These are phyloP conservation scores for Brassica nigra DNA, from an alignment of 345 rosid species.

Conservation along the genomic window DNA sequence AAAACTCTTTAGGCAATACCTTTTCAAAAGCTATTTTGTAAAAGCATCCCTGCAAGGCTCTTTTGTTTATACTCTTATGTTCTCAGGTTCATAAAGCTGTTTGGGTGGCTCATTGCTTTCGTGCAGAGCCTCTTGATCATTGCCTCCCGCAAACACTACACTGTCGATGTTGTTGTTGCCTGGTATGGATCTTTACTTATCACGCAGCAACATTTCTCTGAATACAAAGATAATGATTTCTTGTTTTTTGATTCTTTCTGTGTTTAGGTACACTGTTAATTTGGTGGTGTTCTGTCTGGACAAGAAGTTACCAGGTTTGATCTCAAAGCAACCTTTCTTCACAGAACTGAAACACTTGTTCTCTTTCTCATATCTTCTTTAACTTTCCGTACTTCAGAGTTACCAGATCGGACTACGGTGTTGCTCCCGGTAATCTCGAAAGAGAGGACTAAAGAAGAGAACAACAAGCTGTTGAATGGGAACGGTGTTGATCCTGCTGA, in stretches of 20 bases:
- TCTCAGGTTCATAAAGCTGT: constrained; percentile 80
- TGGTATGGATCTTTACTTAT: constrained; percentile 49
- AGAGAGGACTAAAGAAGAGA: constrained; percentile 84
- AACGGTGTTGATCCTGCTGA: constrained; percentile 81
- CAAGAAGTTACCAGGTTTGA: constrained; percentile 95
- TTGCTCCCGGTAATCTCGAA: constrained; percentile 74
- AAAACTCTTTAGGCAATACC: constrained; percentile 31
- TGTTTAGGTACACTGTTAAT: constrained; percentile 64
- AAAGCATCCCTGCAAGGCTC: not conserved
- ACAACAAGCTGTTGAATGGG: constrained; percentile 85
- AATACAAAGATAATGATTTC: not conserved
- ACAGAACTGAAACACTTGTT: not conserved
- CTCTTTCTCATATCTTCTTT: constrained; percentile 8
- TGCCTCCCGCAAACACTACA: constrained; percentile 98
- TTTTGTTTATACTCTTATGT: constrained; percentile 19
- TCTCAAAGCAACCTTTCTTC: not conserved
- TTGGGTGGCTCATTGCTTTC: constrained; percentile 78
- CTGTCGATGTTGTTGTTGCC: constrained; percentile 93
- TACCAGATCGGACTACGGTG: constrained; percentile 69
- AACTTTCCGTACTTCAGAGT: constrained; percentile 51
- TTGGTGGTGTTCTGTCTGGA: constrained; percentile 87
- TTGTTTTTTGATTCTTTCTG: not conserved
- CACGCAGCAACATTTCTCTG: not conserved
- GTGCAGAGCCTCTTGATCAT: constrained; percentile 86
- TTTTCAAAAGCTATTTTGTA: not conserved